Evolutionary conservation across 2,329 filamentous ascomycete genomes (phyloP).

Genomic region (Eurotiales sp.): DNA sequence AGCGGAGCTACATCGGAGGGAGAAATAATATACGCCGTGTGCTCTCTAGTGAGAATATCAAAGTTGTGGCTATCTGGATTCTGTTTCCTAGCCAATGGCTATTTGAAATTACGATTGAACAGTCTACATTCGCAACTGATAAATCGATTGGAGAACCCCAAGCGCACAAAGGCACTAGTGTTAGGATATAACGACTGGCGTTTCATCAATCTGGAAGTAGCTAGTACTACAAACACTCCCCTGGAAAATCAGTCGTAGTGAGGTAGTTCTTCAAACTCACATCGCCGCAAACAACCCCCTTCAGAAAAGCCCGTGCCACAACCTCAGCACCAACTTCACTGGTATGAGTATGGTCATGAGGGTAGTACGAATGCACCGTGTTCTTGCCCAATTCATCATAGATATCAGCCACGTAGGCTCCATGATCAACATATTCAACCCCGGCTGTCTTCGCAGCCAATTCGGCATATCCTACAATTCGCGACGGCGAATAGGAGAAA

Average conservation of each 20-base stretch:
- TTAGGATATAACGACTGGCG: too few relatives aligned
- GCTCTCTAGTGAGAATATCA: too few relatives aligned
- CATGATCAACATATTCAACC: constrained; percentile 58
- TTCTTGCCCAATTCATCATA: constrained; percentile 50
- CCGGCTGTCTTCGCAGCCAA: constrained; percentile 43
- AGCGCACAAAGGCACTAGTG: too few relatives aligned
- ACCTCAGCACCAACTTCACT: constrained; percentile 53
- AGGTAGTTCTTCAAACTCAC: constrained; percentile 40
- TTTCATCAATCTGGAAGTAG: too few relatives aligned
- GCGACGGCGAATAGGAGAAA: constrained; percentile 46
- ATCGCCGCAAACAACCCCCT: constrained; percentile 51
- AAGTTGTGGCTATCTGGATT: too few relatives aligned
- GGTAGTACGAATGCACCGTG: constrained; percentile 53
- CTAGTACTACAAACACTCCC: constrained; percentile 23
- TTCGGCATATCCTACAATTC: constrained; percentile 57
- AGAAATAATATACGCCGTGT: too few relatives aligned
- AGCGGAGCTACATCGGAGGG: too few relatives aligned
- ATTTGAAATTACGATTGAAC: too few relatives aligned
- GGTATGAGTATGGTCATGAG: constrained; percentile 62
- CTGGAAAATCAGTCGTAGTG: constrained; percentile 26
- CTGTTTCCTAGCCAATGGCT: too few relatives aligned
- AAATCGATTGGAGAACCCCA: too few relatives aligned
- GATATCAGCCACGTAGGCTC: constrained; percentile 54
- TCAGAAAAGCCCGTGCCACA: constrained; percentile 57
- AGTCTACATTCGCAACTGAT: too few relatives aligned